phyloP scores from a whole-genome alignment of 164 flowering plant genomes.

The Sextonia rubra region DNA sequence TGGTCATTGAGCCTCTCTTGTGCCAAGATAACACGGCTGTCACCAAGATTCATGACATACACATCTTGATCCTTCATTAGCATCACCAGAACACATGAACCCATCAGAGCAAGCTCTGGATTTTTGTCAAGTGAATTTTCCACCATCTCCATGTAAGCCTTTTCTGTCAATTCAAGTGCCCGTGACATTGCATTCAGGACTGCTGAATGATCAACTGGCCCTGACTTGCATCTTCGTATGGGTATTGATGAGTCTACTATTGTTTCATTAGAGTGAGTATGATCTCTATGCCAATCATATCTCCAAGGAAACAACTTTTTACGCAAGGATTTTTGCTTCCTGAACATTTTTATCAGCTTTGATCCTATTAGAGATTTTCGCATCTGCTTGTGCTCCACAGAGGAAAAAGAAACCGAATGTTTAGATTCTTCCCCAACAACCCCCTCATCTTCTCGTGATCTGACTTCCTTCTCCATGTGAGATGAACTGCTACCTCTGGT shows the following conservation, averaged over 20 bases:
- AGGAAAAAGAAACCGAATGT: constrained; percentile 14
- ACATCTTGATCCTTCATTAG: constrained; percentile 73
- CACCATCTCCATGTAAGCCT: constrained; percentile 59
- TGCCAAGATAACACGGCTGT: constrained; percentile 61
- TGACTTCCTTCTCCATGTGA: constrained; percentile 27
- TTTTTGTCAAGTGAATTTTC: constrained; percentile 43
- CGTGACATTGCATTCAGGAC: constrained; percentile 55
- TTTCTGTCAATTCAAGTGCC: constrained; percentile 54
- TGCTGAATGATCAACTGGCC: constrained; percentile 47
- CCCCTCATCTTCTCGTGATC: constrained; percentile 29
- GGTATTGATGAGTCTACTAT: constrained; percentile 30
- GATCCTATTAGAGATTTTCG: constrained; percentile 35
- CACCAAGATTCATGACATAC: constrained; percentile 71
- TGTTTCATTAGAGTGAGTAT: constrained; percentile 24
- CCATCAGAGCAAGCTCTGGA: constrained; percentile 71
- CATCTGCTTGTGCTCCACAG: constrained; percentile 27
- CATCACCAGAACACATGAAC: constrained; percentile 67
- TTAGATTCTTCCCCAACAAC: constrained; percentile 23
- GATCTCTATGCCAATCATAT: constrained; percentile 69
- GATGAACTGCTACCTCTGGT: constrained; percentile 19
- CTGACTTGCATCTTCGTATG: constrained; percentile 47
- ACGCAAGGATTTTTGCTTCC: constrained; percentile 55
- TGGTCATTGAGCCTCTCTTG: constrained; percentile 36
- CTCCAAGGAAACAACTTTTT: constrained; percentile 67
- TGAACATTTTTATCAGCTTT: constrained; percentile 46